Evolutionary conservation across 257 asterid species (phyloP).

Genomic region (Solanum pinnatisectum): DNA sequence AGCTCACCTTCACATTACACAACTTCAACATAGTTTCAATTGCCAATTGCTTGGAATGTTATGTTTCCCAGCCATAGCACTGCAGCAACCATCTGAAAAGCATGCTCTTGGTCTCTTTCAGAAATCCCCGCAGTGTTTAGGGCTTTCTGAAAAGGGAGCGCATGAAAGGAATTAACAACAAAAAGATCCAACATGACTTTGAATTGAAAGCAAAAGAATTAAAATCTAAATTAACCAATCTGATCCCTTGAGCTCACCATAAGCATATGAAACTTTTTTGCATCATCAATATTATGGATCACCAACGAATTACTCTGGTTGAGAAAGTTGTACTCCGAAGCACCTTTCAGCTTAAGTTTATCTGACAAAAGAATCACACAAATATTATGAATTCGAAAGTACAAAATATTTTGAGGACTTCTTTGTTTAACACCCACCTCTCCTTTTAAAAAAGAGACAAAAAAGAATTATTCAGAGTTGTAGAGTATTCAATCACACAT

Average conservation of each 20-base stretch:
- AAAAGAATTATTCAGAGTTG: background rate
- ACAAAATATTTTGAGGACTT: background rate
- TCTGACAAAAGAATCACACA: conserved; percentile 27
- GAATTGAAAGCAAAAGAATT: background rate
- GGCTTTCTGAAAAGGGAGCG: conserved; percentile 53
- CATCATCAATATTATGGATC: conserved; percentile 55
- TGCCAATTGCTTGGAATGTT: conserved; percentile 53
- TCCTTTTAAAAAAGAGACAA: background rate
- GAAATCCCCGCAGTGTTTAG: conserved; percentile 42
- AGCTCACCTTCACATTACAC: conserved; percentile 73
- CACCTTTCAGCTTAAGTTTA: conserved; percentile 54
- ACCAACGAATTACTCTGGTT: conserved; percentile 62
- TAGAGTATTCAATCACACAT: background rate
- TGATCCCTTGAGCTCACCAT: conserved; percentile 11
- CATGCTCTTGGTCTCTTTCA: conserved; percentile 67
- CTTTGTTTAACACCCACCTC: background rate
- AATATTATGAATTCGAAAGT: background rate
- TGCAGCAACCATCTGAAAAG: conserved; percentile 80
- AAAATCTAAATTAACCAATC: background rate
- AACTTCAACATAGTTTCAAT: conserved; percentile 59
- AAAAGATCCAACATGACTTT: conserved; percentile 2
- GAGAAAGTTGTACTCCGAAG: conserved; percentile 61
- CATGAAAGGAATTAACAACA: conserved; percentile 3
- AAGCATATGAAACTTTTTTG: conserved; percentile 51
- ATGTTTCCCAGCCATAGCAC: conserved; percentile 96